Percentiles rank a stretch among this genome's conserved stretches.
phyloP scores from a whole-genome alignment of 169 alveolate species.

The Neospora caninum region DNA sequence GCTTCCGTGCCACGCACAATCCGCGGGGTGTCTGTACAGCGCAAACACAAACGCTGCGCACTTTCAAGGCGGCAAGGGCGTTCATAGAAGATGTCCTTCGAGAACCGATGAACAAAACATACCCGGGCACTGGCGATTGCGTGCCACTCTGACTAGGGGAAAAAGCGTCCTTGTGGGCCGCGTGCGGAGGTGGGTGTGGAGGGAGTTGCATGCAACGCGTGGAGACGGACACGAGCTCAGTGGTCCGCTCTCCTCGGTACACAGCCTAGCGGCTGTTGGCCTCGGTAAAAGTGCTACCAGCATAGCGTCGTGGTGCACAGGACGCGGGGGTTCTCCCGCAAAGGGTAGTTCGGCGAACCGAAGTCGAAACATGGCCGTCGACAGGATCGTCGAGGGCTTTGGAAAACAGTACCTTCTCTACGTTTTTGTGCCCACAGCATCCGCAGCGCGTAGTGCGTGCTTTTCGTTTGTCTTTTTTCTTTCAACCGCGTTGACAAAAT shows the following conservation, averaged over 20 bases:
- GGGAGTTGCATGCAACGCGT: too few relatives aligned
- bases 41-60: too few relatives aligned
- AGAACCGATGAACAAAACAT: too few relatives aligned
- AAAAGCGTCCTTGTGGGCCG: too few relatives aligned
- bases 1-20: too few relatives aligned
- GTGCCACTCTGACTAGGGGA: too few relatives aligned
- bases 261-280: background rate
- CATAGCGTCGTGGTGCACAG: background rate
- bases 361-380: background rate
- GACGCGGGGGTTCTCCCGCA: background rate
- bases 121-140: too few relatives aligned
- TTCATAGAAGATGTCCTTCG: too few relatives aligned
- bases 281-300: background rate
- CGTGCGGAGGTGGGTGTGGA: too few relatives aligned
- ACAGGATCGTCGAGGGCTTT: background rate
- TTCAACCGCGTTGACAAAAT: constrained; percentile 49
- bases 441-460: background rate
- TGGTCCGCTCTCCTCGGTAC: background rate
- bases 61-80: too few relatives aligned
- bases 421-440: background rate
- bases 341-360: background rate
- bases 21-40: too few relatives aligned
- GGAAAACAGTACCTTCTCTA: background rate
- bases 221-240: background rate
- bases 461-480: background rate